Base-by-base conservation (phyloP, 163 green algal genomes). In the Coccomyxa subellipsoidea region DNA sequence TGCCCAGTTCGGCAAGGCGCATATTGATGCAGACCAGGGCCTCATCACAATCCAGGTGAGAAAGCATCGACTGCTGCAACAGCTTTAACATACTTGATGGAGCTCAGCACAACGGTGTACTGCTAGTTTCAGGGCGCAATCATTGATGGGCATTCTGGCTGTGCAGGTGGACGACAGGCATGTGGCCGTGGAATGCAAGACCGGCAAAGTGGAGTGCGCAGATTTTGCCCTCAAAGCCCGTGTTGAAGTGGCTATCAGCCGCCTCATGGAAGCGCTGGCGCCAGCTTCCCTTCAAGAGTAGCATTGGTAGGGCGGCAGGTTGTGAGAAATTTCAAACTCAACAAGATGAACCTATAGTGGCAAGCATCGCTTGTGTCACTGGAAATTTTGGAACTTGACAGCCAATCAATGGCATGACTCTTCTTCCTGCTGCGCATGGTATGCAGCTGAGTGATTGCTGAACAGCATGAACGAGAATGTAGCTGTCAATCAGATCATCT, bases 1-100 rank as follows among this genome's bases (percentile, higher is more conserved):
- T 2, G 88, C 91, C 53, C 93, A 97, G 88, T 97, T 95, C 85
- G 93, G 93, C 34, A 82, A 84, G 0, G 88, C 92, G 0, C 38
- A 81, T 15, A 85, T 94, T 37, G 88, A 93, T 70, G 77, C 87
- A 34, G 85, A 89, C n/a, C 79, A 89, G 79, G 84, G 83, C 39
- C 70, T 92, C 34, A 81, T 90, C 18, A 83, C 89, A 38, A 38
- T 93, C 72, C 40, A 91, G 79, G 80, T 85, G 76, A 18, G 69
- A n/a, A 69, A n/a, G n/a, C n/a, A n/a, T n/a, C n/a, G n/a, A n/a
- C n/a, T n/a, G n/a, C n/a, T n/a, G n/a, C n/a, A n/a, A n/a, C n/a
- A n/a, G n/a, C n/a, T n/a, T n/a, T n/a, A n/a, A 39, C 2, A 66
- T 36, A 25, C 38, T 37, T 3, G n/a, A 32, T 80, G 38, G 54